Base-by-base conservation (phyloP, 2,329 filamentous ascomycete species). In the Sclerotinia glacialis region DNA sequence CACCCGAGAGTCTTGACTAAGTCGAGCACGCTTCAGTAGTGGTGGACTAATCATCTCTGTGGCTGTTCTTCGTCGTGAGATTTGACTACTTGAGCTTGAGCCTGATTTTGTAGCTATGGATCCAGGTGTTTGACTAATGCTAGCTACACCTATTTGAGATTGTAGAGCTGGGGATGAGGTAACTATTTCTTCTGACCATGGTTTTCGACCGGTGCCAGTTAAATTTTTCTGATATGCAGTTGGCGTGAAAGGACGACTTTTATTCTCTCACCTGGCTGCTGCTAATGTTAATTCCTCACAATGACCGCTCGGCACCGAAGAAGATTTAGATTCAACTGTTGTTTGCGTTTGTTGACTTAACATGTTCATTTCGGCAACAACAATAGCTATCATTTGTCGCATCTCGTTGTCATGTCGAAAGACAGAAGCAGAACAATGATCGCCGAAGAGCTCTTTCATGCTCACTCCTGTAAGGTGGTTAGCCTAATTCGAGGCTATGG, bases 391-490 rank as follows among this genome's bases (percentile, higher is more conserved):
- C 11, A 62, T 14, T 5, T 75, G 73, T 64, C 81, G 78, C 83
- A 93, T 89, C 65, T 84, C 72, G 7, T 74, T 52, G 70, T 96
- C 92, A 72, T 94, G 87, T 0, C 79, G 78, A 74, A 94, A 96
- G 0, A 69, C 69, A 0, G 80, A 75, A 0, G 80, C 83, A 0
- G 84, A 85, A 75, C 92, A 96, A 37, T 86, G 78, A 28, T 85
- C 77, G 0, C 91, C 90, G 72, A 97, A 97, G 0, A 97, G 80
- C 0, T 77, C 79, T n/a, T 79, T 70, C 70, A 97, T 90, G 7
- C 86, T 89, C 9, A 88, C 78, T 0, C 74, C 83, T 80, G 37
- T 64, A 34, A 23, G 2, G 21, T 26, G 5, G 31, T 61, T 31
- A 64, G 58, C 12, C 52, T 26, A 5, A 2, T 54, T 46, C 12